phyloP scores from a whole-genome alignment of 495 filamentous ascomycete genomes.

The Jackrogersella multiformis region DNA sequence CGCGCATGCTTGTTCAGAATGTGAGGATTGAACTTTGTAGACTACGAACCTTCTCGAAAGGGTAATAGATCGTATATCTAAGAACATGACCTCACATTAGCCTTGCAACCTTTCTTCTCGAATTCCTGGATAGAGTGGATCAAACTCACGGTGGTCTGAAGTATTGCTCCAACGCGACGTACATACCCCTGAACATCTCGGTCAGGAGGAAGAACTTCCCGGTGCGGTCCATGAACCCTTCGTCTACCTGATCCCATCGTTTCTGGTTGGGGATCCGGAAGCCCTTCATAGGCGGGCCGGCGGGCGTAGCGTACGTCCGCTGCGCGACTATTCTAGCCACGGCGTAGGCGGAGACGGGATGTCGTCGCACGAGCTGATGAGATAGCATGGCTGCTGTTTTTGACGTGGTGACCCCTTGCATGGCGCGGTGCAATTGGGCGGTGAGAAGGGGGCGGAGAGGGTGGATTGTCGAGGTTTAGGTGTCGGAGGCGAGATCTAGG shows the following conservation, averaged over 20 bases:
- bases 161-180: constrained; percentile 96
- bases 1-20: constrained; percentile 8
- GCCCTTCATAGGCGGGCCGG: constrained; percentile 76
- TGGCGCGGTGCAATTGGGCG: constrained; percentile 43
- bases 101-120: background rate
- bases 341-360: constrained; percentile 29
- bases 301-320: constrained; percentile 76
- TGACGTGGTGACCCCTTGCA: constrained; percentile 49
- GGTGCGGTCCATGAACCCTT: constrained; percentile 80
- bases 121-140: background rate
- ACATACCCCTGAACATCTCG: constrained; percentile 98
- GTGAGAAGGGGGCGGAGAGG: constrained; percentile 22
- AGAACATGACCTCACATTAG: constrained; percentile 4
- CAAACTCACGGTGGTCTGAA: constrained; percentile 91
- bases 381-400: constrained; percentile 48
- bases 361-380: constrained; percentile 51
- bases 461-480: constrained; percentile 27
- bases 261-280: constrained; percentile 76
- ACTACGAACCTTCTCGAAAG: constrained; percentile 84
- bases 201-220: constrained; percentile 92
- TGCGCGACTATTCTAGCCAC: constrained; percentile 47
- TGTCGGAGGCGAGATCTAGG: constrained; percentile 24
- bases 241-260: constrained; percentile 75
- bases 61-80: constrained; percentile 98
- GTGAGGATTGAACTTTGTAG: background rate